These are phyloP conservation scores for Aspergillus aculeatus DNA, from an alignment of 2,329 filamentous ascomycete genomes.

Conservation along the genomic window DNA sequence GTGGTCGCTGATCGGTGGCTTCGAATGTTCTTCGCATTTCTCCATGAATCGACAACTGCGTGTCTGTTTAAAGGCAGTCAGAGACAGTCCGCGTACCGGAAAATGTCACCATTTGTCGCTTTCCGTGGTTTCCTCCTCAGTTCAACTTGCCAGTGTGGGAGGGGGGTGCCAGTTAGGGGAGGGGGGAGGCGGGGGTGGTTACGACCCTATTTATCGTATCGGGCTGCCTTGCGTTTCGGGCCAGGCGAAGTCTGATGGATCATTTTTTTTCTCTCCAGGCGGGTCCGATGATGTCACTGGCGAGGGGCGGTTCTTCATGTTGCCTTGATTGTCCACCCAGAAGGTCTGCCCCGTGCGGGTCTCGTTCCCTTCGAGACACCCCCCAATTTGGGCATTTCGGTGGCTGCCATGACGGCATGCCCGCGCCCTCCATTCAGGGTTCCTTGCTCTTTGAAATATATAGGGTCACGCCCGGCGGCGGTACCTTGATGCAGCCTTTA, in stretches of 20 bases:
- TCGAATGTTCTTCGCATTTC: too few relatives aligned
- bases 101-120: too few relatives aligned
- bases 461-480: not conserved
- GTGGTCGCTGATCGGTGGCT: too few relatives aligned
- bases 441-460: not conserved
- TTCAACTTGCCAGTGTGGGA: too few relatives aligned
- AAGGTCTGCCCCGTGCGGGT: not conserved
- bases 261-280: not conserved
- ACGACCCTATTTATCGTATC: not conserved
- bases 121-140: too few relatives aligned
- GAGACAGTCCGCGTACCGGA: too few relatives aligned
- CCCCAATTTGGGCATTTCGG: not conserved
- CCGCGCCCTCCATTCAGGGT: not conserved
- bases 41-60: too few relatives aligned
- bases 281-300: not conserved
- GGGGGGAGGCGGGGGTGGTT: not conserved
- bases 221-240: not conserved
- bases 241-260: not conserved
- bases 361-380: not conserved
- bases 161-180: not conserved
- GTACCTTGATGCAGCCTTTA: not conserved
- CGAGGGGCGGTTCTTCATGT: not conserved
- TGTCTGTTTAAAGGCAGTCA: too few relatives aligned
- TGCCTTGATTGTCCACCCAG: not conserved
- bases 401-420: not conserved